Percentiles rank a stretch among this genome's conserved stretches.
Conservation (phyloP, 495 filamentous ascomycete genomes). For the Aspergillus bertholletiae region DNA sequence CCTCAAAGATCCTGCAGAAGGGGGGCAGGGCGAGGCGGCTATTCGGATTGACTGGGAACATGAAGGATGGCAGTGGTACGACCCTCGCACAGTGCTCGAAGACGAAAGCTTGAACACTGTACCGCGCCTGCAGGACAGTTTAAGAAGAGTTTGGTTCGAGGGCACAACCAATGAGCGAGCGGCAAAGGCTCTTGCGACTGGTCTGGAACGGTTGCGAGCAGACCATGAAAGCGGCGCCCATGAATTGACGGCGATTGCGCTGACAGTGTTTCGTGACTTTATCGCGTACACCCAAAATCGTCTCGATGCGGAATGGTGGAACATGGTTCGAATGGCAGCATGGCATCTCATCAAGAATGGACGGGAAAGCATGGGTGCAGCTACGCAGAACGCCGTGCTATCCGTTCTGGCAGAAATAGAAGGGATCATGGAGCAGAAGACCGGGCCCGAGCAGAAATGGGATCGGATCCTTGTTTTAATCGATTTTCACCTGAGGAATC, state of each 20-base stretch:
- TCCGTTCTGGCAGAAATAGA: constrained; percentile 40
- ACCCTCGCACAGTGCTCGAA: constrained; percentile 40
- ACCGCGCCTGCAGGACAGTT: constrained; percentile 51
- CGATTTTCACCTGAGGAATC: constrained; percentile 27
- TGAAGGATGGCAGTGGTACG: constrained; percentile 52
- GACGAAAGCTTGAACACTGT: constrained; percentile 45
- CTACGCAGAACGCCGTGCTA: constrained; percentile 51
- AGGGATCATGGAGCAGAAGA: constrained; percentile 8
- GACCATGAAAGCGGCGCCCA: constrained; percentile 57
- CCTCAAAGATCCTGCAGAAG: constrained; percentile 33
- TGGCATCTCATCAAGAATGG: constrained; percentile 66
- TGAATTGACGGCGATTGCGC: constrained; percentile 49
- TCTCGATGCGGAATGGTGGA: constrained; percentile 46
- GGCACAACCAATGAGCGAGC: constrained; percentile 36
- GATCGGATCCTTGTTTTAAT: constrained; percentile 24
- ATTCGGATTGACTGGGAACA: constrained; percentile 65
- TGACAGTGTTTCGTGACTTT: constrained; percentile 44
- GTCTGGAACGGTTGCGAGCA: constrained; percentile 42
- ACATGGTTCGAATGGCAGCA: constrained; percentile 48
- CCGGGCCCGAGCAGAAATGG: constrained; percentile 22
- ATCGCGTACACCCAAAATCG: constrained; percentile 20
- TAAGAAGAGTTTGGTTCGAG: constrained; percentile 57
- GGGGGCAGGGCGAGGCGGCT: constrained; percentile 25
- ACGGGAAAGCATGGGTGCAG: constrained; percentile 60
- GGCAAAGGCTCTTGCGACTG: constrained; percentile 37